Evolutionary conservation across 345 rosid species (phyloP), one percentile per base, ranked within the genome.

Genomic region (Raphanus sativus): DNA sequence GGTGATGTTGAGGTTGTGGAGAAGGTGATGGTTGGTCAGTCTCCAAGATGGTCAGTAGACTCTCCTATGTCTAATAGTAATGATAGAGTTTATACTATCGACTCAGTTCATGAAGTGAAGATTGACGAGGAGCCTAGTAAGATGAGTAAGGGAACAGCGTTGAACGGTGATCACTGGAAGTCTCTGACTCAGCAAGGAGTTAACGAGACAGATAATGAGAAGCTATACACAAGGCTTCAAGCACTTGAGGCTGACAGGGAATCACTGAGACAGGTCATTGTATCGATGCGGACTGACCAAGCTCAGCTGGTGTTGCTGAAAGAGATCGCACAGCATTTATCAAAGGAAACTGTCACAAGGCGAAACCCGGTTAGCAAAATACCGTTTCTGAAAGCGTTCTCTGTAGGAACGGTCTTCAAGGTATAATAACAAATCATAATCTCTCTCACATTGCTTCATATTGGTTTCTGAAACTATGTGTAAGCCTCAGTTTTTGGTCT

Each of bases 191-290:
- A 59, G 62, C 77, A 84, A 83, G 93, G 86, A 73, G 70, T 75
- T 68, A 78, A 66, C 29, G 93, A 93, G 84, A 89, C 94, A 25
- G 94, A 91, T 79, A 70, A 89, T 15, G 87, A 87, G 87, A 95
- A 87, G 81, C 93, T 95, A 34, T 89, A 87, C 81, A 80, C 76
- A 79, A 90, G 99, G 87, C 94, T 95, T 80, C 98, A 95, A 66
- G 89, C 96, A 17, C 98, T 95, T 69, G 99, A 95, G 84, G 98
- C 96, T 25, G 98, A 95, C 69, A 90, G 91, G 80, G 99, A 95
- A 77, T 95, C 97, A 16, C 79, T 95, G 97, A 89, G 93, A 76
- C 96, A 90, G 76, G 86, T 96, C 81, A 75, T 95, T 75, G 83
- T 93, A 76, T 89, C 98, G 15, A 96, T 91, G 98, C 85, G 94